Evolutionary conservation across 2,329 filamentous ascomycete genomes (phyloP).

Genomic region (Curvularia spicifera): DNA sequence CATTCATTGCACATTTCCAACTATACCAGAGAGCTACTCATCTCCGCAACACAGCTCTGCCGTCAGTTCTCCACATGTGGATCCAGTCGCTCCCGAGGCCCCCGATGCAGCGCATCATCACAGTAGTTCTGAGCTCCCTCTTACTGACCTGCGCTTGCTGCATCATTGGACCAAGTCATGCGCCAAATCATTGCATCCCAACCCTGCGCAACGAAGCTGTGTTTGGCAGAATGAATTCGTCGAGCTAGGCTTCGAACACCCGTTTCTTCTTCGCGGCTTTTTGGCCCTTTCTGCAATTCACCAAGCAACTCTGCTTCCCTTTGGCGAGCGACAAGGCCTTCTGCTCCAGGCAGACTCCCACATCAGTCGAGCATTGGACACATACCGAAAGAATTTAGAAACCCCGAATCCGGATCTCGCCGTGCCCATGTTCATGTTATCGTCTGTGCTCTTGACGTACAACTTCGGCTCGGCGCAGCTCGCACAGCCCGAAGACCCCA

Average conservation of each 20-base stretch:
- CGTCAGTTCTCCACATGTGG: conserved; percentile 17
- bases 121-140: conserved; percentile 26
- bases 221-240: conserved; percentile 31
- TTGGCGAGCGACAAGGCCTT: conserved; percentile 29
- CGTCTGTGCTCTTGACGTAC: conserved; percentile 37
- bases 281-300: conserved; percentile 40
- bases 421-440: conserved; percentile 41
- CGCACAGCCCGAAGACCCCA: conserved; percentile 37
- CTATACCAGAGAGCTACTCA: conserved; percentile 22
- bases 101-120: conserved; percentile 14
- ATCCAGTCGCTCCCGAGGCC: conserved; percentile 9
- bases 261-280: conserved; percentile 41
- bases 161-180: conserved; percentile 39
- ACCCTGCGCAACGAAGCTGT: conserved; percentile 14
- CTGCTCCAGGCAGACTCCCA: conserved; percentile 38
- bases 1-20: conserved; percentile 41
- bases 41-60: conserved; percentile 27
- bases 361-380: conserved; percentile 34
- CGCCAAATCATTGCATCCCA: conserved; percentile 29
- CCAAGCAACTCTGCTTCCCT: conserved; percentile 29
- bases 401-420: conserved; percentile 28
- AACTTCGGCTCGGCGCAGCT: conserved; percentile 39
- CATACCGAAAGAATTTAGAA: conserved; percentile 33
- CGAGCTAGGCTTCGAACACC: conserved; percentile 36
- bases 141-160: conserved; percentile 39